Evolutionary conservation across 345 rosid species (phyloP), one percentile per base, ranked within the genome.

Genomic region (Garcia nutans): DNA sequence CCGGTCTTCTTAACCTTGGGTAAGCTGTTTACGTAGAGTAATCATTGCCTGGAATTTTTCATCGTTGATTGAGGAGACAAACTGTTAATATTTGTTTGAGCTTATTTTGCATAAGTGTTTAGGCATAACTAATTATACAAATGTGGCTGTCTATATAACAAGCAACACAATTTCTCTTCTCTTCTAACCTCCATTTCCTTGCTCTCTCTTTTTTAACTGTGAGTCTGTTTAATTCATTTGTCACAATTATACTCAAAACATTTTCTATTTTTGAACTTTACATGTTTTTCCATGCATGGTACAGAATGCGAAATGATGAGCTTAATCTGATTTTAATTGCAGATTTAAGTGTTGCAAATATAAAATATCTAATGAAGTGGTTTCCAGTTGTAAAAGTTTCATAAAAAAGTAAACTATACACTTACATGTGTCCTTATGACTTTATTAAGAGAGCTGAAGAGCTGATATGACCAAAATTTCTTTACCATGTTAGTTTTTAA

Each of bases 1-100:
- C 94, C 33, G 99, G 99, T 71, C 99, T 96, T 82, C 95, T 93
- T 71, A 93, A 92, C 80, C 99, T 96, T 74, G 99, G 99, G 99
- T 96, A 86, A 86, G 94, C 77, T 61, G 61, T 61, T 42, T 65
- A 28, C 37, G 70, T 79, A 44, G 24, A 26, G 64, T 73, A 26
- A 70, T 41, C 9, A 28, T 57, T 57, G 33, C 58, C 59, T 22
- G 49, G 64, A 9, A 59, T 8, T 73, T 63, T 44, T 67, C 52
- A 10, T 37, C 69, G 26, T n/a, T 19, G 1, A 44, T 47, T 72
- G 17, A 62, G 65, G 20, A 44, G 33, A 26, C 19, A 52, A 56
- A 50, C 45, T 58, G 13, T 67, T n/a, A 44, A 59, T 41, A 16
- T 3, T 8, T 70, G 24, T 72, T 42, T 47, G 10, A 50, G 44